These are phyloP conservation scores for Helminthosporium solani DNA, from an alignment of 2,329 filamentous ascomycete genomes.

Conservation along the genomic window DNA sequence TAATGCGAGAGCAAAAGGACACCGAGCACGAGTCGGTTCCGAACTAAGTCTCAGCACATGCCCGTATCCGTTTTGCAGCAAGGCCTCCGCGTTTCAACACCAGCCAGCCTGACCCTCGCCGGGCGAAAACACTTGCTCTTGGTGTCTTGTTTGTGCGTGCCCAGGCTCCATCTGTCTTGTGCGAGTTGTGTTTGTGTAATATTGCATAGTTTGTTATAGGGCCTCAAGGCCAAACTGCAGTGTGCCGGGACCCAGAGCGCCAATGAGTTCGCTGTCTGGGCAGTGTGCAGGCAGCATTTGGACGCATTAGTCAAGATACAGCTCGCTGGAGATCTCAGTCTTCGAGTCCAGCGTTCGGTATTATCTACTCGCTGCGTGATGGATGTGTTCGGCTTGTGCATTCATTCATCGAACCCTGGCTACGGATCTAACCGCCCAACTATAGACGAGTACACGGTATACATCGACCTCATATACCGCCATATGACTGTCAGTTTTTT, in stretches of 20 bases:
- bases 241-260: too few relatives aligned
- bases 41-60: conserved; percentile 17
- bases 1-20: not conserved
- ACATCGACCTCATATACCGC: too few relatives aligned
- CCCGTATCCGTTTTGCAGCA: conserved; percentile 14
- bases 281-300: too few relatives aligned
- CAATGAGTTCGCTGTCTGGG: too few relatives aligned
- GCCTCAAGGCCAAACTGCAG: too few relatives aligned
- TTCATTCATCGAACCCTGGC: not conserved
- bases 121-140: not conserved
- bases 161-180: not conserved
- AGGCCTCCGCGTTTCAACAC: conserved; percentile 19
- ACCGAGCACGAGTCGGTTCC: not conserved
- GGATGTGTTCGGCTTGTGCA: not conserved
- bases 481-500: too few relatives aligned
- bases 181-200: not conserved
- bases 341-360: not conserved
- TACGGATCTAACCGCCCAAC: not conserved
- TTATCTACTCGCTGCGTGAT: too few relatives aligned
- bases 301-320: too few relatives aligned
- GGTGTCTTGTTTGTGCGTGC: too few relatives aligned
- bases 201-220: too few relatives aligned
- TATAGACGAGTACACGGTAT: not conserved
- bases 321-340: not conserved
- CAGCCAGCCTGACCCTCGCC: too few relatives aligned